These are phyloP conservation scores for Aspergillus neoniger DNA, from an alignment of 2,329 filamentous ascomycete genomes.

Conservation along the genomic window DNA sequence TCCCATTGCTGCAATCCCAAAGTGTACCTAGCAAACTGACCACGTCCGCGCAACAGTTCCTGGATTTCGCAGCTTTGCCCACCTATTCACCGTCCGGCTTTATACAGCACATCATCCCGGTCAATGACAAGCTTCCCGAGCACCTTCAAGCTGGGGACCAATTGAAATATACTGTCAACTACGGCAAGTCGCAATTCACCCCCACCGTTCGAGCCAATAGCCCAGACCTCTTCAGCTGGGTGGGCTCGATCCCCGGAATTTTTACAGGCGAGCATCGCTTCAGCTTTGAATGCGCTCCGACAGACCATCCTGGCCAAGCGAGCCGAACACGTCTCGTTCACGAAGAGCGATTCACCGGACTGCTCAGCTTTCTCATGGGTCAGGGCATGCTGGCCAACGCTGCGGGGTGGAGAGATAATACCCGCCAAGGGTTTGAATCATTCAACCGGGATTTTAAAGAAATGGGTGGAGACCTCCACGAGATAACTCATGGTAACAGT, in stretches of 20 bases:
- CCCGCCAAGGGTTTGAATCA: background rate
- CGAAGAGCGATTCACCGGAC: slow-evolving; percentile 11
- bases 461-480: slow-evolving; percentile 8
- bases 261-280: slow-evolving; percentile 13
- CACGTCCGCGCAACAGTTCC: slow-evolving; percentile 4
- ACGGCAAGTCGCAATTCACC: slow-evolving; percentile 13
- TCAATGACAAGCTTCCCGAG: background rate
- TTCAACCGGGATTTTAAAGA: slow-evolving; percentile 12
- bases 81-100: slow-evolving; percentile 11
- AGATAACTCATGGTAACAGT: no score
- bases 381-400: background rate
- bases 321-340: slow-evolving; percentile 9
- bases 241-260: slow-evolving; percentile 1
- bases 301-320: background rate
- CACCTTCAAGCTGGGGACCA: slow-evolving; percentile 11
- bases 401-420: background rate
- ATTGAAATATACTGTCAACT: slow-evolving; percentile 1
- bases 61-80: slow-evolving; percentile 13
- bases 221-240: slow-evolving; percentile 3
- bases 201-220: slow-evolving; percentile 1
- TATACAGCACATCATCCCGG: slow-evolving; percentile 2
- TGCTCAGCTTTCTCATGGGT: slow-evolving; percentile 12
- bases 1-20: background rate
- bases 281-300: background rate
- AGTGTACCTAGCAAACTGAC: background rate